Evolutionary conservation across 2,329 filamentous ascomycete genomes (phyloP).

Genomic region (Cladophialophora immunda): DNA sequence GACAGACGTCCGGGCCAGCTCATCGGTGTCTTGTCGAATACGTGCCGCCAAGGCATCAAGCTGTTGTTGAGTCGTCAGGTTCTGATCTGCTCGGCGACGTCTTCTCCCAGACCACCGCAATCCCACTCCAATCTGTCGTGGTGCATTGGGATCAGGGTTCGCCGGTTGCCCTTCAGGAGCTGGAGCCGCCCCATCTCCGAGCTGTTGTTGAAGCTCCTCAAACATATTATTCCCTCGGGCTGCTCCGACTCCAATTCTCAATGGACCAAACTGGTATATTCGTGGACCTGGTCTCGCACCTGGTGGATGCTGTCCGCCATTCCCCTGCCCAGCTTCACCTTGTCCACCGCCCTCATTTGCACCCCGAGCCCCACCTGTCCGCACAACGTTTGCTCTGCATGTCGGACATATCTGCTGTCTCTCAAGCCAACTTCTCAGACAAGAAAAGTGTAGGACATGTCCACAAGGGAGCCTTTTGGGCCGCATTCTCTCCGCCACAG

Average conservation of each 20-base stretch:
- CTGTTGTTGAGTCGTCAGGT: constrained; percentile 53
- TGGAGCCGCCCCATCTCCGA: constrained; percentile 61
- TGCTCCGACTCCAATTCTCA: constrained; percentile 74
- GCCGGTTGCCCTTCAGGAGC: constrained; percentile 47
- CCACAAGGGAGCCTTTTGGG: constrained; percentile 97
- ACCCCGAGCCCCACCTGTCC: constrained; percentile 40
- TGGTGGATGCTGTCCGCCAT: constrained; percentile 41
- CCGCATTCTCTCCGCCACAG: constrained; percentile 80
- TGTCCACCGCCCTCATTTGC: constrained; percentile 41
- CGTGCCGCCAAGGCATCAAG: constrained; percentile 73
- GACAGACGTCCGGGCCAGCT: constrained; percentile 69
- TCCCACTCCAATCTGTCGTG: constrained; percentile 52
- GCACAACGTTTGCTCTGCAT: constrained; percentile 81
- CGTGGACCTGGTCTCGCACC: constrained; percentile 59
- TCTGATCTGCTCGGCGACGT: constrained; percentile 38
- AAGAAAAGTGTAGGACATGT: constrained; percentile 93
- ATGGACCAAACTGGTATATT: constrained; percentile 76
- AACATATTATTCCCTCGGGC: constrained; percentile 67
- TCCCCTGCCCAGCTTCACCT: constrained; percentile 37
- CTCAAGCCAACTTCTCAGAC: constrained; percentile 96
- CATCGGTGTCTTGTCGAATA: constrained; percentile 72
- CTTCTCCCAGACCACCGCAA: constrained; percentile 46
- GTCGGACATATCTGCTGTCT: constrained; percentile 97
- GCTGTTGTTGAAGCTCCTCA: constrained; percentile 71
- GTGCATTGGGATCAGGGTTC: constrained; percentile 45